Evolutionary conservation across 768 basidiomycete genomes (phyloP), one percentile per base, ranked within the genome.

Genomic region (Mrakia hoshinonis): DNA sequence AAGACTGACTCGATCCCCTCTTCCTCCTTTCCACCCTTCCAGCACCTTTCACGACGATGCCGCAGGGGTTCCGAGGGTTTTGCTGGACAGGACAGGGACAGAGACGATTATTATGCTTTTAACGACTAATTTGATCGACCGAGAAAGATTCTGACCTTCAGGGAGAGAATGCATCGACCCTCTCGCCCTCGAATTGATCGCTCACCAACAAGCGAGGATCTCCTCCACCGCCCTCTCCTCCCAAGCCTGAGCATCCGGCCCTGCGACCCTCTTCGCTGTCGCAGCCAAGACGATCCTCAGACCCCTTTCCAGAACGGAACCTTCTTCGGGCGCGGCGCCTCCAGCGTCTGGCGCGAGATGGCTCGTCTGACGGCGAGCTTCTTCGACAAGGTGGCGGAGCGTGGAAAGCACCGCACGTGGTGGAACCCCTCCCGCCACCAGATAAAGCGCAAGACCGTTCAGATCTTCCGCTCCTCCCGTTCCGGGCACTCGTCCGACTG

Each of bases 371-470:
- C 43, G 36, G 26, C 61, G 62, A 6, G 64, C 64, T n/a, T 66
- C 46, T n/a, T 34, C 36, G 39, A 72, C 43, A 39, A 67, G 38
- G 10, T 29, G 62, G 18, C 46, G 46, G 1, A 67, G 38, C 18
- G 22, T 72, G 38, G 39, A 46, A 3, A 64, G 70, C 13, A 67
- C 47, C 15, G 52, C 10, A 4, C 46, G 34, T 3, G 68, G 34
- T 4, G 68, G 68, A 26, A 69, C 67, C 4, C 39, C n/a, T 2
- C 38, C 54, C 11, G 54, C 51, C 5, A 31, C 24, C 15, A 68
- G 67, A 39, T 60, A 68, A 9, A 68, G 54, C 22, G 54, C 26
- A 15, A 68, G 52, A 13, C n/a, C n/a, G n/a, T n/a, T n/a, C n/a
- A n/a, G n/a, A n/a, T n/a, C n/a, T 52, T 18, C 10, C 11, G 24